Base-by-base conservation (phyloP, 1,139 yeast genomes). In the Candida dubliniensis region DNA sequence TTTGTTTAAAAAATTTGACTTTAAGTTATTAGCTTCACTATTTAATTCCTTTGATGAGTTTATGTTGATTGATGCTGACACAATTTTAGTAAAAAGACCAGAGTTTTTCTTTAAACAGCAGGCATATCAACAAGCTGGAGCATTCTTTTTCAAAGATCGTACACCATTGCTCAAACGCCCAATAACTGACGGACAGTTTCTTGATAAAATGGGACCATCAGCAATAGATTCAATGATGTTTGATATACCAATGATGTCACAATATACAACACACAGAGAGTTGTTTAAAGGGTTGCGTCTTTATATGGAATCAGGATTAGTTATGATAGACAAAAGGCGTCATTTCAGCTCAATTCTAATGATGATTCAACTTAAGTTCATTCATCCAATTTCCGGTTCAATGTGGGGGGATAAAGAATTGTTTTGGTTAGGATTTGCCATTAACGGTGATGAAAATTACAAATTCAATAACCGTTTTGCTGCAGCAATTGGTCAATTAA, bases 361-460 rank as follows among this genome's bases (percentile, higher is more conserved):
- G 47, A 70, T 81, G 50, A 56, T 75, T 4, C 67, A 72, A 41
- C 51, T 79, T 41, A 66, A 65, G 42, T 64, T 76, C 41, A 69
- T 71, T 50, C 58, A 56, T 7, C 73, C 79, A 2, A 59, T 74
- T 15, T 59, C 56, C 36, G 55, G 66, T 29, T 64, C 77, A 49
- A 61, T 76, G 2, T 76, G 77, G 57, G 88, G 88, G 14, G 89
- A 83, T 52, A 82, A 83, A 52, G 89, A 83, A 56, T 62, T 82
- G 13, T 77, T 81, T 48, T 82, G 87, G 87, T 58, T 83, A 31
- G 79, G 82, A 8, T 76, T 77, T 51, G 71, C 77, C 13, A 53
- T 77, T 2, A 63, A 71, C 45, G 88, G 87, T 3, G 74, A 78
- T 48, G 80, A 76, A 47, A 56, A 63, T n/a, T 77, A 77, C 52